Base-by-base conservation (phyloP, 75 land plant species). In the Larix kaempferi region DNA sequence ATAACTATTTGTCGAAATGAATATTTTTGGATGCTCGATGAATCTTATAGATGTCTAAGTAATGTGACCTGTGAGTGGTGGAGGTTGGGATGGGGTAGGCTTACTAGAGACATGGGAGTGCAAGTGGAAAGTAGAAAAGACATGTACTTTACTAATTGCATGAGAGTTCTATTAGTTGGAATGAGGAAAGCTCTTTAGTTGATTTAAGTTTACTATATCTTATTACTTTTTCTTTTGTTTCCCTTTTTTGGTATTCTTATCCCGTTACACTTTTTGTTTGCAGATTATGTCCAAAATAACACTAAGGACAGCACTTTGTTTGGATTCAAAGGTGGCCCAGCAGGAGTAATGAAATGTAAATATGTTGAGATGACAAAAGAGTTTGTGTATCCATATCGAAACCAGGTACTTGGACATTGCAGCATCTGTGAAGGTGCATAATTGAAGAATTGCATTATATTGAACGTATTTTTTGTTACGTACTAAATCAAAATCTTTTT, bases 311-410 rank as follows among this genome's bases (percentile, higher is more conserved):
- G 99, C 80, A 75, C 77, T 2, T 23, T 96, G 56, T 90, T 87
- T 79, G 99, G 99, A 41, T 96, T 96, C 86, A 90, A 82, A 65
- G 98, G 98, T 5, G 99, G 97, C 58, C 99, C 99, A 2, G 99
- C 99, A 60, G 99, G 99, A 59, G 90, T 96, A 67, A 96, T 96
- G 99, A 92, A 83, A 59, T 80, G 94, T 82, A 92, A 96, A 69
- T 94, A 91, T 73, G 93, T 96, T 16, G 95, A 90, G 79, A 81
- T 96, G 65, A 89, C 86, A 21, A 35, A 86, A 0, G 94, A 87
- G 10, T 92, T 84, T 77, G 64, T 96, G 39, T 89, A 96, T 76
- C 99, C 99, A 44, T 94, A 96, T 81, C 88, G 99, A 57, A 96
- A 96, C 77, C 97, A 96, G 92, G 97, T 94, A 69, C 62, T 62